These are phyloP conservation scores for Penicillium maclennaniae DNA, from an alignment of 495 filamentous ascomycete genomes.

Conservation along the genomic window DNA sequence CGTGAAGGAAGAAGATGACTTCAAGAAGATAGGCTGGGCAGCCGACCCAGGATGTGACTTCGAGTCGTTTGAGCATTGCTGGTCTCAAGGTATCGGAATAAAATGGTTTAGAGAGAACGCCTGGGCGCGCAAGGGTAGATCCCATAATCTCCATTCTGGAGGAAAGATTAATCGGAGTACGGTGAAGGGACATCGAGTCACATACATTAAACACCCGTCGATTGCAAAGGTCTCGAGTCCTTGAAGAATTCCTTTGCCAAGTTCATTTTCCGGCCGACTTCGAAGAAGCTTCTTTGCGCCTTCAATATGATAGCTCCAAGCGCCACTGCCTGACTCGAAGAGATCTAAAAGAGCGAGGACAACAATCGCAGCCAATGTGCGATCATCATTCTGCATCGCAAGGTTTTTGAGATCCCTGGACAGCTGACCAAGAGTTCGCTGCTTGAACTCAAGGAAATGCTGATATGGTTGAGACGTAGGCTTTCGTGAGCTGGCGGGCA, in stretches of 20 bases:
- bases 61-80: conserved; percentile 42
- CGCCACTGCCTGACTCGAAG: conserved; percentile 43
- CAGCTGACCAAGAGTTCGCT: conserved; percentile 40
- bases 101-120: conserved; percentile 43
- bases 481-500: conserved; percentile 26
- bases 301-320: conserved; percentile 49
- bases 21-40: conserved; percentile 47
- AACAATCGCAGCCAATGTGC: conserved; percentile 40
- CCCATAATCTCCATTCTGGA: conserved; percentile 47
- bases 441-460: conserved; percentile 42
- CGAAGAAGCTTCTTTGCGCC: conserved; percentile 42
- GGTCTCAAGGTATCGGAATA: conserved; percentile 40
- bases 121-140: conserved; percentile 44
- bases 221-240: conserved; percentile 42
- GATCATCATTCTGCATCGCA: conserved; percentile 35
- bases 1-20: conserved; percentile 46
- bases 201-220: conserved; percentile 43
- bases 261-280: conserved; percentile 23
- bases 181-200: background rate
- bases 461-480: conserved; percentile 33
- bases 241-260: conserved; percentile 28
- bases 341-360: conserved; percentile 43
- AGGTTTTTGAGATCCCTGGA: conserved; percentile 37
- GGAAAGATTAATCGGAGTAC: conserved; percentile 1
- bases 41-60: conserved; percentile 46